A percentile compares a stretch with the other conserved stretches of the same genome.
These are phyloP conservation scores for Claviceps sorghi DNA, from an alignment of 2,329 filamentous ascomycete species.

Conservation along the genomic window DNA sequence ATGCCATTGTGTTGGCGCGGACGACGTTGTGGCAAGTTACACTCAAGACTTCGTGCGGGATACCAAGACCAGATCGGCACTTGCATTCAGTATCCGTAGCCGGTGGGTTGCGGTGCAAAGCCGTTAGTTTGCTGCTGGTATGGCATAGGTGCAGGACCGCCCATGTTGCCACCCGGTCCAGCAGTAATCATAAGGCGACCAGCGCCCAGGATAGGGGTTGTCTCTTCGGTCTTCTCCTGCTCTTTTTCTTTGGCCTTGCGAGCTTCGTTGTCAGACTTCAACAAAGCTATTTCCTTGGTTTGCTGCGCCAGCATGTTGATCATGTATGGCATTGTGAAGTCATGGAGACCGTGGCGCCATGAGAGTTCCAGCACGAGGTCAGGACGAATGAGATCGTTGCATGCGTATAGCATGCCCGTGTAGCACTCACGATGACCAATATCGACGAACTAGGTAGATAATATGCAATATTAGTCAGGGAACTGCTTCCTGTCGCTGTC, in stretches of 20 bases:
- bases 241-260: constrained; percentile 63
- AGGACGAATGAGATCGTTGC: constrained; percentile 90
- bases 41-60: constrained; percentile 4
- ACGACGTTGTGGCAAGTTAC: not conserved
- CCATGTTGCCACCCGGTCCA: constrained; percentile 48
- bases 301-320: constrained; percentile 95
- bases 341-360: constrained; percentile 84
- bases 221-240: constrained; percentile 76
- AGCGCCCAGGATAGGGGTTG: constrained; percentile 80
- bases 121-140: constrained; percentile 69
- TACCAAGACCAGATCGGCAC: constrained; percentile 15
- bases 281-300: constrained; percentile 63
- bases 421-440: constrained; percentile 99
- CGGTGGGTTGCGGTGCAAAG: constrained; percentile 77
- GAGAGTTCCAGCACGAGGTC: constrained; percentile 91
- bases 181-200: constrained; percentile 91
- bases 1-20: not conserved
- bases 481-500: not conserved
- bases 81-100: constrained; percentile 45
- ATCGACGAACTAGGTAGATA: constrained; percentile 66
- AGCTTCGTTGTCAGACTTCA: constrained; percentile 95
- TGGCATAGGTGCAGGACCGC: constrained; percentile 45
- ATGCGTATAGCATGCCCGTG: constrained; percentile 98
- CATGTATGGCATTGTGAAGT: constrained; percentile 99
- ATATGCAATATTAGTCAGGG: constrained; percentile 14